These are phyloP conservation scores for Phaffia tasmanica DNA, from an alignment of 768 basidiomycete genomes.

Conservation along the genomic window DNA sequence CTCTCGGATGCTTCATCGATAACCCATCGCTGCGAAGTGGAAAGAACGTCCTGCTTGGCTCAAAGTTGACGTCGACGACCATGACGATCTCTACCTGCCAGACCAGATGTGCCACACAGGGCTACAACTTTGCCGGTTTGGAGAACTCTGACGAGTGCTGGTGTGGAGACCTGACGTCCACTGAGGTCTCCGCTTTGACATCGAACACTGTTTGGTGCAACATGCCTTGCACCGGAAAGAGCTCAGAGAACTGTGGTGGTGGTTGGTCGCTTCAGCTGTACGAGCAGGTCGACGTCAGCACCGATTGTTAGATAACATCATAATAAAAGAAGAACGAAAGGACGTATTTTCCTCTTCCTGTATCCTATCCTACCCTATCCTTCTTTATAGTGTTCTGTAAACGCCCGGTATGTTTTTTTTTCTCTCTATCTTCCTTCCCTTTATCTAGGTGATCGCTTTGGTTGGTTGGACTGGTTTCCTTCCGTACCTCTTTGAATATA, in stretches of 20 bases:
- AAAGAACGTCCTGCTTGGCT: slow-evolving; percentile 4
- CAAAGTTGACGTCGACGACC: neutral
- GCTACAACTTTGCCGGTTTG: slow-evolving; percentile 59
- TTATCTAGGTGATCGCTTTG: too few relatives aligned
- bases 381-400: too few relatives aligned
- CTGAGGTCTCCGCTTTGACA: slow-evolving; percentile 15
- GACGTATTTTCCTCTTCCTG: too few relatives aligned
- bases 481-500: too few relatives aligned
- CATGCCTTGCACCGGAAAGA: slow-evolving; percentile 23
- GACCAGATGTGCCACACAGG: slow-evolving; percentile 56
- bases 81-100: slow-evolving; percentile 43
- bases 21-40: slow-evolving; percentile 8
- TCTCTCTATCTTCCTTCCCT: too few relatives aligned
- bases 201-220: slow-evolving; percentile 19
- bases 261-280: slow-evolving; percentile 23
- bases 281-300: slow-evolving; percentile 26
- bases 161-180: slow-evolving; percentile 20
- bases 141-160: slow-evolving; percentile 46
- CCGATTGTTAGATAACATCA: slow-evolving; percentile 14
- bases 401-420: too few relatives aligned
- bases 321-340: too few relatives aligned
- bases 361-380: too few relatives aligned
- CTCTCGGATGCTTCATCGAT: slow-evolving; percentile 23
- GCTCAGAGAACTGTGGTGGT: slow-evolving; percentile 18
- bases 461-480: too few relatives aligned